Evolutionary conservation across 768 basidiomycete genomes (phyloP).

Genomic region (Suillus alpinus): DNA sequence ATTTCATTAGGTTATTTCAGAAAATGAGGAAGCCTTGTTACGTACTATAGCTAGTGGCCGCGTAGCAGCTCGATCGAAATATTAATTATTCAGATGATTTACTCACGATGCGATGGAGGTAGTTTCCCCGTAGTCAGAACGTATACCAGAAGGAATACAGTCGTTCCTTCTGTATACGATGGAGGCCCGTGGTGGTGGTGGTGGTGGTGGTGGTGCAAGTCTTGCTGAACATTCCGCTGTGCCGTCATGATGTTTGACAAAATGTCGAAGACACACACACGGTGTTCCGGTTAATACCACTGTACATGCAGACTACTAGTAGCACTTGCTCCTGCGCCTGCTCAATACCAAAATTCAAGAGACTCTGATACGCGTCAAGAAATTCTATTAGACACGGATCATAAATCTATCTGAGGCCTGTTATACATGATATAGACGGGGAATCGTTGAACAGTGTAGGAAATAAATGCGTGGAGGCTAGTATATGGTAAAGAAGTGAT

Average conservation of each 20-base stretch:
- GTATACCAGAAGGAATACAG: too few species aligned
- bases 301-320: not conserved
- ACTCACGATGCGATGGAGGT: not conserved
- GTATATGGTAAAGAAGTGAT: not conserved
- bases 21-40: not conserved
- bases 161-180: too few species aligned
- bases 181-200: not conserved
- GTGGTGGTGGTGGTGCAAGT: not conserved
- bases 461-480: not conserved
- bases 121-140: too few species aligned
- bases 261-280: not conserved
- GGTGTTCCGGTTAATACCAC: too few species aligned
- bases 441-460: not conserved
- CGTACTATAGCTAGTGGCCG: too few species aligned
- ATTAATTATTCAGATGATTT: not conserved
- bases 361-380: not conserved
- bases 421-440: not conserved
- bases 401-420: not conserved
- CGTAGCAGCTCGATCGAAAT: not conserved
- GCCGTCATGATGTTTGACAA: not conserved
- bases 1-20: not conserved
- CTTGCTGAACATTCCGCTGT: not conserved
- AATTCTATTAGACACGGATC: not conserved
- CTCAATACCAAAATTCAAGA: not conserved
- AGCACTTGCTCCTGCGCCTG: not conserved